Evolutionary conservation across 768 basidiomycete species (phyloP), one percentile per base, ranked within the genome.

Genomic region (Boletellus sp.): DNA sequence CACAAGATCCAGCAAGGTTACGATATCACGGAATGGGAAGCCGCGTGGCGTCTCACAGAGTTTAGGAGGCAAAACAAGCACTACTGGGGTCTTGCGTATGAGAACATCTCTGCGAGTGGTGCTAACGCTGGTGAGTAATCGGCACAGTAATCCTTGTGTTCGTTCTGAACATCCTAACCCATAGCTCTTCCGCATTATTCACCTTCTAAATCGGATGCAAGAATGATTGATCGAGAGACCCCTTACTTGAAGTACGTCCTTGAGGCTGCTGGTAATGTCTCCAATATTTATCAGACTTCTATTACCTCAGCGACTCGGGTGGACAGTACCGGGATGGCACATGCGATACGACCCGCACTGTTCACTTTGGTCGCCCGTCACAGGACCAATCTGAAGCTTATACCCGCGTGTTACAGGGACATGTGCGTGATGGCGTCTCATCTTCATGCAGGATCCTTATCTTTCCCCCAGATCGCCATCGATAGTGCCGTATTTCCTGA

Each of bases 321-420:
- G 93, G 85, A 6, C 86, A 93, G 64, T 92, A 87, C 66, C 74
- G 78, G 54, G 94, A 97, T 61, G 94, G 93, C 5, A 98, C 95
- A 10, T 88, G 85, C 68, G 85, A 90, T 62, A 89, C 85, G 22
- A 87, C 86, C 13, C 79, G 88, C 42, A 90, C 89, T 1, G 70
- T 91, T 24, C 89, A 92, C 71, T 90, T 94, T 62, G 92, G 93
- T 36, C 79, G 84, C n/a, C 89, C 90, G 7, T 83, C 85, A n/a
- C 52, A 75, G n/a, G 87, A 91, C 54, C 85, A 91, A 65, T 85
- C 82, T 64, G 87, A 94, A 56, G 93, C 95, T 1, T 99, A 84
- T 69, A 99, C 96, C 26, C 78, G 93, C 40, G 96, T 98, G 37
- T 67, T 99, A 50, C 96, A 99, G 70, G 95, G 94, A 8, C 96